Conservation (phyloP, 2,329 filamentous ascomycete species). For the Aspergillus pseudoterreus region DNA sequence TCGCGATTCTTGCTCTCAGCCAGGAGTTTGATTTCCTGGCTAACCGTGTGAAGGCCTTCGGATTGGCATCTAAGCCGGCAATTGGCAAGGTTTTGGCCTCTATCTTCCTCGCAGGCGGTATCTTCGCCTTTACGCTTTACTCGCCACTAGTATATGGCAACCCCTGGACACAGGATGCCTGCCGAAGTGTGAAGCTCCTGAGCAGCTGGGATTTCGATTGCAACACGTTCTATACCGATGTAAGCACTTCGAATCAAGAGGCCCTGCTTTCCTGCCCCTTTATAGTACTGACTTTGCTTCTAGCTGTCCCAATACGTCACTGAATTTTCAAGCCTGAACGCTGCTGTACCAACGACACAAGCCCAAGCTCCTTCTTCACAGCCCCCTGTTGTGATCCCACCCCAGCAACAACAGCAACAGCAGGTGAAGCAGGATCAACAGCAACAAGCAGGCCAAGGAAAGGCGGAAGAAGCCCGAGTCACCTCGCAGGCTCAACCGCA, state of each 20-base stretch:
- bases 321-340: constrained; percentile 19
- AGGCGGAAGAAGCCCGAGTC: constrained; percentile 26
- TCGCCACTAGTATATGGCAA: constrained; percentile 90
- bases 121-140: constrained; percentile 77
- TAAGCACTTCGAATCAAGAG: constrained; percentile 54
- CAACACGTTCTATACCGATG: constrained; percentile 82
- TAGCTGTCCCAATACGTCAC: constrained; percentile 41
- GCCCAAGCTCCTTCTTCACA: constrained; percentile 9
- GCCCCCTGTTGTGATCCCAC: constrained; percentile 13
- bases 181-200: constrained; percentile 82
- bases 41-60: constrained; percentile 65
- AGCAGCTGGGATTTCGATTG: constrained; percentile 96
- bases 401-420: constrained; percentile 22
- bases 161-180: constrained; percentile 85
- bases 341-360: constrained; percentile 23
- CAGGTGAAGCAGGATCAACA: constrained; percentile 20
- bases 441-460: constrained; percentile 15
- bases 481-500: constrained; percentile 29
- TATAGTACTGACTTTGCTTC: constrained; percentile 2
- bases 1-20: constrained; percentile 82
- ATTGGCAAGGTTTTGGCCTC: constrained; percentile 73
- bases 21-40: constrained; percentile 85
- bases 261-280: neutral
- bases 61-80: constrained; percentile 65
- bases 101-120: constrained; percentile 68